These are phyloP conservation scores for Pythium rhizo-oryzae DNA, from an alignment of 352 stramenopile species.

Conservation along the genomic window DNA sequence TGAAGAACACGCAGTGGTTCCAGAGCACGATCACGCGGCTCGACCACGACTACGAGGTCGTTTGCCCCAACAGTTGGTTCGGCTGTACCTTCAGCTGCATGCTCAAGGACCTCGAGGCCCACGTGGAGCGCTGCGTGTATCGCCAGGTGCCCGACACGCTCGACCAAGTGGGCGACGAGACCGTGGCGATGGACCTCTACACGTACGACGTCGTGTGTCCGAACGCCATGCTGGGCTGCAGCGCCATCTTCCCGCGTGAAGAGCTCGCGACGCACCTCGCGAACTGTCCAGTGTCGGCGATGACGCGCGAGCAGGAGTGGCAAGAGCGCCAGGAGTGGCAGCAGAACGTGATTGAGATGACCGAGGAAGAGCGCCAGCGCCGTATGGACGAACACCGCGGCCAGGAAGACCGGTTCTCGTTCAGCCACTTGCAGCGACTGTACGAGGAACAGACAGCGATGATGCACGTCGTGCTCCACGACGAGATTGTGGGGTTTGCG, in stretches of 20 bases:
- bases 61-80: constrained; percentile 88
- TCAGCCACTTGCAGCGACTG: constrained; percentile 66
- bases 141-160: constrained; percentile 78
- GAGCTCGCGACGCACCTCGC: constrained; percentile 66
- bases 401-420: constrained; percentile 47
- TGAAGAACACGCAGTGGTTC: constrained; percentile 91
- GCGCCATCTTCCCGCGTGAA: constrained; percentile 75
- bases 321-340: constrained; percentile 73
- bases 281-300: constrained; percentile 66
- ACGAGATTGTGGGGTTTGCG: constrained; percentile 76
- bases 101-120: constrained; percentile 72
- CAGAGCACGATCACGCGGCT: constrained; percentile 83
- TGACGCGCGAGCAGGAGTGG: constrained; percentile 78
- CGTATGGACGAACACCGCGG: constrained; percentile 60
- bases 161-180: constrained; percentile 62
- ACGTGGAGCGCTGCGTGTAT: constrained; percentile 69
- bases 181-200: constrained; percentile 59
- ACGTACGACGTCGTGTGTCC: constrained; percentile 87
- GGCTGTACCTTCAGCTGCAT: constrained; percentile 88
- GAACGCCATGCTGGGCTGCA: constrained; percentile 81
- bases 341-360: constrained; percentile 69
- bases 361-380: constrained; percentile 68
- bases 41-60: constrained; percentile 81
- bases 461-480: constrained; percentile 79
- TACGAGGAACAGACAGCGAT: constrained; percentile 81